These are phyloP conservation scores for Umbelopsis vinacea DNA, from an alignment of 192 early-diverging fungal genomes.

Conservation along the genomic window DNA sequence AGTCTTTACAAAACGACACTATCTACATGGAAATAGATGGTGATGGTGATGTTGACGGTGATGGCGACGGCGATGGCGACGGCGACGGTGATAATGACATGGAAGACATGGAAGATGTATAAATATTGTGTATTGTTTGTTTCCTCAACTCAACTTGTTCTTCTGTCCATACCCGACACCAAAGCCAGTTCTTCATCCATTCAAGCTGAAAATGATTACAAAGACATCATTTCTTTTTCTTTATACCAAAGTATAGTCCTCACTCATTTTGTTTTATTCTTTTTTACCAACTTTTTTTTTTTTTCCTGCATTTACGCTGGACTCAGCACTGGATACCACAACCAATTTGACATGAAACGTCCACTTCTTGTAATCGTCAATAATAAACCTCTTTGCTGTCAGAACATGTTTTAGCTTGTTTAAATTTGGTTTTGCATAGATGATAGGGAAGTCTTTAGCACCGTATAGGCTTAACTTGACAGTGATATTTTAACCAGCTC, in stretches of 20 bases:
- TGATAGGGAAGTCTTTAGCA: too few relatives aligned
- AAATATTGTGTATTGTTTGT: conserved; percentile 7
- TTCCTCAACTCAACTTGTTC: background rate
- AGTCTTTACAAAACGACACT: background rate
- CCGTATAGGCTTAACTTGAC: too few relatives aligned
- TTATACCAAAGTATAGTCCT: background rate
- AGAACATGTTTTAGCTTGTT: background rate
- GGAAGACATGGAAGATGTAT: conserved; percentile 24
- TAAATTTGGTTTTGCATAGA: too few relatives aligned
- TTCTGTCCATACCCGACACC: background rate
- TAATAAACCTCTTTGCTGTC: background rate
- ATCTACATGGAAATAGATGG: conserved; percentile 16
- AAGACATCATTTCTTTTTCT: conserved; percentile 4
- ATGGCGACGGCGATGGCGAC: conserved; percentile 3
- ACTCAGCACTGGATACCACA: conserved; percentile 5
- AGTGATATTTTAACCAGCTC: background rate
- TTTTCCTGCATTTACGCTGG: background rate
- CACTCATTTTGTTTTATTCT: background rate
- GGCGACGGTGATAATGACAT: conserved; percentile 20
- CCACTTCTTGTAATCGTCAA: background rate
- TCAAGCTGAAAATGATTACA: background rate
- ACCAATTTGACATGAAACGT: background rate
- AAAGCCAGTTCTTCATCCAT: background rate
- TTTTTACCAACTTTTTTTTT: background rate
- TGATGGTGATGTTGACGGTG: conserved; percentile 17